Conservation (phyloP, 495 filamentous ascomycete genomes). For the Annulohypoxylon maeteangense region DNA sequence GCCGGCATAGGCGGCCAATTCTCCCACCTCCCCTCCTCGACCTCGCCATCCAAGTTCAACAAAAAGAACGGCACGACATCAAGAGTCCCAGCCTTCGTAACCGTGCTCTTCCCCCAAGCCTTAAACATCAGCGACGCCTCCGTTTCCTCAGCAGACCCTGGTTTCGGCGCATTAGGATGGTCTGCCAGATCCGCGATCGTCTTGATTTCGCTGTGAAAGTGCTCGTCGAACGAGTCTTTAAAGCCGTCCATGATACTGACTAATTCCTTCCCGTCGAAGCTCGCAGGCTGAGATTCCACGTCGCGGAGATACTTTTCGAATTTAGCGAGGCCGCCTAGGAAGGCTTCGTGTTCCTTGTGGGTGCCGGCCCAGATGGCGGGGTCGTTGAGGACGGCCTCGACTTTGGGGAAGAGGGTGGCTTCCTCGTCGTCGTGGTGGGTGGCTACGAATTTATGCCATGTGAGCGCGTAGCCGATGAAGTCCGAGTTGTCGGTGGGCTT, state of each 20-base stretch:
- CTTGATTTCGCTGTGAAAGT: conserved; percentile 65
- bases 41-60: conserved; percentile 64
- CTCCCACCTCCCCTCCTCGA: conserved; percentile 64
- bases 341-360: conserved; percentile 63
- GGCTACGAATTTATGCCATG: conserved; percentile 64
- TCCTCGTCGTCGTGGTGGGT: conserved; percentile 67
- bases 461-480: conserved; percentile 62
- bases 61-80: conserved; percentile 68
- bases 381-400: conserved; percentile 60
- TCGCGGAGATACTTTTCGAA: conserved; percentile 60
- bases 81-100: conserved; percentile 59
- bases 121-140: conserved; percentile 49
- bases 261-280: conserved; percentile 58
- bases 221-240: conserved; percentile 58
- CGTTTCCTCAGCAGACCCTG: conserved; percentile 55
- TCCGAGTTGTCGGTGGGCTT: conserved; percentile 55
- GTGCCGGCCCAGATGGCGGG: conserved; percentile 58
- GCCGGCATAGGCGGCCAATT: conserved; percentile 63
- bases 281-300: conserved; percentile 45
- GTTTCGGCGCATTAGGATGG: conserved; percentile 59
- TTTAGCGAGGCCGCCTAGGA: conserved; percentile 58
- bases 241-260: conserved; percentile 60
- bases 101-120: conserved; percentile 61
- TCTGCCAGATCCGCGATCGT: conserved; percentile 60
- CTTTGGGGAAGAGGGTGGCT: conserved; percentile 60